phyloP scores from a whole-genome alignment of 129 eudicot genomes.

The Escallonia rubra region DNA sequence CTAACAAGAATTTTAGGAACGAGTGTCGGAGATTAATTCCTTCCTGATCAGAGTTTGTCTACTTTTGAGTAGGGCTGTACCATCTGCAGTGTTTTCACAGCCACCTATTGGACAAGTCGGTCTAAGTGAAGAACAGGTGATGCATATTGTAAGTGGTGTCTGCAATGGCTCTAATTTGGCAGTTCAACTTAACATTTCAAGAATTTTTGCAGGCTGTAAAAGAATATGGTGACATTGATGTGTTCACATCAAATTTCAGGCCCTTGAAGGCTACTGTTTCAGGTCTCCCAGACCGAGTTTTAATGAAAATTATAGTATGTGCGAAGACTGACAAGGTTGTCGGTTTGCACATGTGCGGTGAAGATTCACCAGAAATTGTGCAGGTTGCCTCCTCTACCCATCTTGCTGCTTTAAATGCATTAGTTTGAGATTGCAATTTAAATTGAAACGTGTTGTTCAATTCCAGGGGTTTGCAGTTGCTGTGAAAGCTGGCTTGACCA shows the following conservation, averaged over 20 bases:
- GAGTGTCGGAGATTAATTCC: not conserved
- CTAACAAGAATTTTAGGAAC: not conserved
- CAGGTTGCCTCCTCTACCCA: conserved; percentile 49
- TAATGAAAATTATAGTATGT: conserved; percentile 88
- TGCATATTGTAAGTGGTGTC: conserved; percentile 6
- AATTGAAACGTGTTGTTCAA: not conserved
- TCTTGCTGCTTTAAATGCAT: not conserved
- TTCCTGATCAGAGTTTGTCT: conserved; percentile 11
- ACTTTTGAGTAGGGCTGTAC: conserved; percentile 55
- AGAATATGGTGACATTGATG: conserved; percentile 77
- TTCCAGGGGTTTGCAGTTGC: conserved; percentile 95
- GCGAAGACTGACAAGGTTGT: conserved; percentile 79
- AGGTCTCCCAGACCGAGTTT: conserved; percentile 89
- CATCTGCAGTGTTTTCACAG: conserved; percentile 97
- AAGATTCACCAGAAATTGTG: conserved; percentile 85
- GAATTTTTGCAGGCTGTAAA: conserved; percentile 61
- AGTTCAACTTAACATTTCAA: conserved; percentile 6
- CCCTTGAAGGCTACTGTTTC: conserved; percentile 97
- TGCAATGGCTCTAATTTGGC: conserved; percentile 1
- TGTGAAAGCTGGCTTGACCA: conserved; percentile 95
- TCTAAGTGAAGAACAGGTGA: conserved; percentile 90
- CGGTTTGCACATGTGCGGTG: conserved; percentile 97
- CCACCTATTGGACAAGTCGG: conserved; percentile 97
- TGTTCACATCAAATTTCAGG: conserved; percentile 83
- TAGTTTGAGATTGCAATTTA: not conserved